phyloP scores from a whole-genome alignment of 2,329 filamentous ascomycete species.

The Penicillium paneum region DNA sequence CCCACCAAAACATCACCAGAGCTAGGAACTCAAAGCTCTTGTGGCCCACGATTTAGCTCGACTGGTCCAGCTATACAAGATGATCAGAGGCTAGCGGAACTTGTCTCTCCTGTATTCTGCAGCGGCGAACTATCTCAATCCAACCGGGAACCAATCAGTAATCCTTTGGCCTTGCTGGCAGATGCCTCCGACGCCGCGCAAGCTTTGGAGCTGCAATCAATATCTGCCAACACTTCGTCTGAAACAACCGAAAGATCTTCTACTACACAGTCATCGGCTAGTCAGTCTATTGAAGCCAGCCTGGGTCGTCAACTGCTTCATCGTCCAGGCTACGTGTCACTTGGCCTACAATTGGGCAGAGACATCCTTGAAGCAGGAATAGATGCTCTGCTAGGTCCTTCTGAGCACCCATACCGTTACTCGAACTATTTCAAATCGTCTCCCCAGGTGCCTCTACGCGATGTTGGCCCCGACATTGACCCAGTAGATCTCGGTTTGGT shows the following conservation, averaged over 20 bases:
- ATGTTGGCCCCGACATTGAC: conserved; percentile 29
- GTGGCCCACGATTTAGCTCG: background rate
- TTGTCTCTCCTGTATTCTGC: background rate
- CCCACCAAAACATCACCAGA: background rate
- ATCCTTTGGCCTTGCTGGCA: conserved; percentile 28
- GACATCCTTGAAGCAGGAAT: conserved; percentile 22
- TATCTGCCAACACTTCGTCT: background rate
- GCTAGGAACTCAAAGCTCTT: background rate
- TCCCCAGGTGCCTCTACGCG: conserved; percentile 10
- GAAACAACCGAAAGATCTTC: background rate
- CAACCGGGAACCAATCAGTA: conserved; percentile 24
- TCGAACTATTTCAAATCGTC: conserved; percentile 25
- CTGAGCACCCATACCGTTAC: conserved; percentile 7
- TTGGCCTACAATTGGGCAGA: conserved; percentile 22
- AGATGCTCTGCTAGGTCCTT: conserved; percentile 13
- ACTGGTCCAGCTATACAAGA: background rate
- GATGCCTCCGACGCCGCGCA: conserved; percentile 26
- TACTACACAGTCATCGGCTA: background rate
- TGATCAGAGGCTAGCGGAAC: background rate
- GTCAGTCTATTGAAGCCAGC: background rate
- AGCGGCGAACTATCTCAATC: background rate
- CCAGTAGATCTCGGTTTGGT: conserved; percentile 30
- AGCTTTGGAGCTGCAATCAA: conserved; percentile 4
- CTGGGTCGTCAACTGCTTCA: conserved; percentile 15
- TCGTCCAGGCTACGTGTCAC: conserved; percentile 23